phyloP scores from a whole-genome alignment of 1,284 basidiomycete species.

The Ceratobasidium sp. region DNA sequence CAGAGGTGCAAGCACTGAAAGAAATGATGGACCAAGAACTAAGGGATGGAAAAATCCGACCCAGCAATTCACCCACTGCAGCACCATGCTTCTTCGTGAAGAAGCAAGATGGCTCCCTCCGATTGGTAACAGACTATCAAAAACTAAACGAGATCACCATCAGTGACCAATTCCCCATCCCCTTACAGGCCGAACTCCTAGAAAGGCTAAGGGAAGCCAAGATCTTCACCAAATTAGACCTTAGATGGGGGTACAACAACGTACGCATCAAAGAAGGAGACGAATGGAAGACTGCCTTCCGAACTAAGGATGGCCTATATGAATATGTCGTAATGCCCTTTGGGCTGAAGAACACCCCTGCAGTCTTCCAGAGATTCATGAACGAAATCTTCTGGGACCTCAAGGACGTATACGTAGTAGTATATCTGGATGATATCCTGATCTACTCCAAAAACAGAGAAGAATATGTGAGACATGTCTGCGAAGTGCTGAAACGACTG shows the following conservation, averaged over 20 bases:
- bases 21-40: conserved; percentile 33
- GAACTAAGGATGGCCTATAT: not conserved
- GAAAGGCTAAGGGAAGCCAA: conserved; percentile 1
- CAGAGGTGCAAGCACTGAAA: conserved; percentile 19
- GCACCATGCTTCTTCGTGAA: conserved; percentile 40
- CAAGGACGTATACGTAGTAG: too few species aligned
- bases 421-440: too few species aligned
- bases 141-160: conserved; percentile 31
- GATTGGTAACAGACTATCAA: conserved; percentile 30
- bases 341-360: too few species aligned
- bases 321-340: too few species aligned
- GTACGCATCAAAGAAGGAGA: conserved; percentile 7
- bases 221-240: conserved; percentile 28
- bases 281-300: not conserved
- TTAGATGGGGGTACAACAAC: conserved; percentile 29
- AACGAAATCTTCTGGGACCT: too few species aligned
- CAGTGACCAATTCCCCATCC: conserved; percentile 13
- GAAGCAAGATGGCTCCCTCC: not conserved
- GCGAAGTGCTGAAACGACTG: too few species aligned
- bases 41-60: conserved; percentile 16
- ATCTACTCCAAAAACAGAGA: too few species aligned
- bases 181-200: conserved; percentile 3
- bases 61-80: conserved; percentile 32
- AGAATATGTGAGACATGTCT: too few species aligned
- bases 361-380: too few species aligned